Base-by-base conservation (phyloP, 108 stramenopile genomes). In the Cyclotella choctawhatcheeana region DNA sequence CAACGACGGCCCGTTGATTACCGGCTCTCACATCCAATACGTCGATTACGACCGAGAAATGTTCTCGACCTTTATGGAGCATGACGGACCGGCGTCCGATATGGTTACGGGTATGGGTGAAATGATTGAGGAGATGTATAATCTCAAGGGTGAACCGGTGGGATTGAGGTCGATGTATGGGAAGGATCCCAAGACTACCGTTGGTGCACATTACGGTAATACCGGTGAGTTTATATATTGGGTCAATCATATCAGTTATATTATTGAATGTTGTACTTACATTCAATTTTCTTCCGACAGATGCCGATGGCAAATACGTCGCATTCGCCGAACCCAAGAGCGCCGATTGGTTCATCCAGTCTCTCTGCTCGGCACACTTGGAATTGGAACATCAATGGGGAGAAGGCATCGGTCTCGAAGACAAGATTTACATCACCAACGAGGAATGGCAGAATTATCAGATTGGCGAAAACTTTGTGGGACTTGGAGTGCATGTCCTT, bases 331-430 rank as follows among this genome's bases (percentile, higher is more conserved):
- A 22, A 24, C 44, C 84, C 3, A 37, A 64, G 12, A 67, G 67
- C 22, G 58, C 73, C 14, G 88, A 88, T 52, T 88, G 88, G 88
- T 73, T 83, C 33, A 48, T 86, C 67, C 83, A 84, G 58, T 74
- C 71, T 31, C 68, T 88, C 14, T 88, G 88, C 69, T 77, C 85
- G 31, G 83, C 88, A 30, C 84, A 88, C 64, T 54, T 88, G 37
- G 88, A 88, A 58, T n/a, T n/a, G n/a, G n/a, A 53, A 32, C 84
- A 88, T 53, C 84, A 88, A 58, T 88, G 88, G 88, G 88, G 81
- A 37, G 50, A 64, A 0, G 84, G 84, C 2, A 85, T 86, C 58
- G 88, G 88, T 0, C 44, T 86, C n/a, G 85, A 89, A 76, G 85
- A 86, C 54, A 73, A 83, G 25, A 69, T 86, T 17, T 85, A 58